phyloP scores from a whole-genome alignment of 2,329 filamentous ascomycete genomes.

The Colletotrichum karsti region DNA sequence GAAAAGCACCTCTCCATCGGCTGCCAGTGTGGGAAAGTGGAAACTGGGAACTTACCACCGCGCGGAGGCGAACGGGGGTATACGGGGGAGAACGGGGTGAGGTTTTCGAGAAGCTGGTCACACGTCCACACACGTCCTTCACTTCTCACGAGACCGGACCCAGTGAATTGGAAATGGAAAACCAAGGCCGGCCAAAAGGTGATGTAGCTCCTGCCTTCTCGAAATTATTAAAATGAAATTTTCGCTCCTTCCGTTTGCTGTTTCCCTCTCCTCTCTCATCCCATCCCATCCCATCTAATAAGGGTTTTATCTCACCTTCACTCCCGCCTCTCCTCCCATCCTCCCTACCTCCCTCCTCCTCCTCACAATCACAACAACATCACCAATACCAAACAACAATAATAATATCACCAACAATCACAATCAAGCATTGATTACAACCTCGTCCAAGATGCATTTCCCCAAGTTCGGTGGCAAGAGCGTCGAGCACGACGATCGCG shows the following conservation, averaged over 20 bases:
- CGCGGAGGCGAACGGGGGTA: conserved; percentile 25
- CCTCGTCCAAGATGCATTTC: conserved; percentile 21
- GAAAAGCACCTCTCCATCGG: conserved; percentile 21
- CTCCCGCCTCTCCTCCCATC: not conserved
- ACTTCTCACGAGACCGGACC: not conserved
- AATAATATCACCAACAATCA: not conserved
- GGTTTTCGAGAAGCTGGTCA: conserved; percentile 8
- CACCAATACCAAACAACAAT: not conserved
- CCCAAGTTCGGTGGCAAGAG: conserved; percentile 24
- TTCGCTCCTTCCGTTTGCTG: not conserved
- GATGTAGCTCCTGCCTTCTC: not conserved
- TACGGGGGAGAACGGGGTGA: conserved; percentile 21
- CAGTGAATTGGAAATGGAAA: not conserved
- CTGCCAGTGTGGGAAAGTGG: conserved; percentile 7
- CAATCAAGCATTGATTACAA: not conserved
- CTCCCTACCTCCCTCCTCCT: not conserved
- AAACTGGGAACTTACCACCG: no score
- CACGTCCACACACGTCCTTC: not conserved
- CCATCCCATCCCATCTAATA: conserved; percentile 2
- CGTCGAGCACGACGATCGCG: conserved; percentile 23
- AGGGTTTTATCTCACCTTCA: conserved; percentile 13
- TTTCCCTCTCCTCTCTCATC: not conserved
- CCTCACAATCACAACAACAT: not conserved
- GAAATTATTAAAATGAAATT: not conserved
- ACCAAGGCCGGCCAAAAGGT: not conserved